Evolutionary conservation across 495 filamentous ascomycete genomes (phyloP), one percentile per base, ranked within the genome.

Genomic region (Trichoderma orchidacearum): DNA sequence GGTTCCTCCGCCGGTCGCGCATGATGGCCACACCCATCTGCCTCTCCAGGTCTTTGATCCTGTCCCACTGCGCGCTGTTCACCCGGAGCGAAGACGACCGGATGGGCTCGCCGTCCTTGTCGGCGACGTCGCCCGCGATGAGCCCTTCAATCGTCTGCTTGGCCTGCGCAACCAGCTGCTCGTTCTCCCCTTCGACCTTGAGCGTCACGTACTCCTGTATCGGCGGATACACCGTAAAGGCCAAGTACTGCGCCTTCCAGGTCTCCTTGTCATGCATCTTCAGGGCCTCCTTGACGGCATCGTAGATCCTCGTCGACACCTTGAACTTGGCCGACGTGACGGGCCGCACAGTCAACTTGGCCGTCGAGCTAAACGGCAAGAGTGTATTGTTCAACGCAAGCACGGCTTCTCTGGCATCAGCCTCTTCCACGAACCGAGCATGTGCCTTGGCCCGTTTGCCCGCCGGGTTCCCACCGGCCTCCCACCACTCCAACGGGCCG

Each of bases 101-200:
- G n/a, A 72, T 53, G 3, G 31, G 28, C 62, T 60, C 15, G 51
- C 58, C 3, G 2, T 54, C 38, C 4, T 61, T 54, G 38, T 31
- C 64, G 0, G 62, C 63, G 8, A 64, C 48, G 3, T 57, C 53
- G 1, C 66, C 63, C 0, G 51, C 27, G 31, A 64, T 53, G 6
- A 74, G 66, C 1, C 58, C 58, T 13, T 72, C 62, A 5, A 78
- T 61, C 0, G 58, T 51, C 6, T 65, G 63, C 35, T 73, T 73
- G 3, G 72, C 67, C 23, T 66, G 60, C 1, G 64, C 63, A 25
- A 76, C 70, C 1, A 59, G 61, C 21, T 68, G 61, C 6, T 60
- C 56, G 12, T 67, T 61, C 18, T 72, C 0, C 58, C 61, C 8
- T 53, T 64, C 4, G 17, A 48, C 6, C 5, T 6, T 48, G 8